phyloP scores from a whole-genome alignment of 768 basidiomycete species.

The Calocera cornea region DNA sequence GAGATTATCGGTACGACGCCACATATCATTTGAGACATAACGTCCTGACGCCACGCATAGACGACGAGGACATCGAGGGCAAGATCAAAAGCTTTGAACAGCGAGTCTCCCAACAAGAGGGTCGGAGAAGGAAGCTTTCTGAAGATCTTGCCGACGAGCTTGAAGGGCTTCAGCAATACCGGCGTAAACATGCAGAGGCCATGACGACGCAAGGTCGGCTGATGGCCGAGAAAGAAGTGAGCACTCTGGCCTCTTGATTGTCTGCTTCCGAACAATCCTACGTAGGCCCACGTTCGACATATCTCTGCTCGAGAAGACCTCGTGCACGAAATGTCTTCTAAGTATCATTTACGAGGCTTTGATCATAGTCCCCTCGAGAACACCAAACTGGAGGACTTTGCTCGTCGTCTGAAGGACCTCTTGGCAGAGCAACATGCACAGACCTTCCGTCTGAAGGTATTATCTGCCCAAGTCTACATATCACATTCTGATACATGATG shows the following conservation, averaged over 20 bases:
- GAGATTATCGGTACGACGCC: conserved; percentile 45
- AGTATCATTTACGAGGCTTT: conserved; percentile 61
- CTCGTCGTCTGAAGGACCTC: conserved; percentile 47
- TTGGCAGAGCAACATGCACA: conserved; percentile 50
- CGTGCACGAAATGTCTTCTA: conserved; percentile 54
- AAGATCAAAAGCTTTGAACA: conserved; percentile 25
- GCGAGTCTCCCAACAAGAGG: conserved; percentile 26
- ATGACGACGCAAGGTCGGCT: conserved; percentile 40
- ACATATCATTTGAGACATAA: neutral
- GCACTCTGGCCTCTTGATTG: neutral
- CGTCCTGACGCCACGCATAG: conserved; percentile 27
- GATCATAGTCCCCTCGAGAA: conserved; percentile 54
- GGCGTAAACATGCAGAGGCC: conserved; percentile 19
- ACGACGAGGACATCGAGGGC: conserved; percentile 47
- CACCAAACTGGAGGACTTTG: conserved; percentile 60
- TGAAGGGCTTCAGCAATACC: conserved; percentile 14
- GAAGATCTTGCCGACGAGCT: conserved; percentile 14
- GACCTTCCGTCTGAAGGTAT: conserved; percentile 42
- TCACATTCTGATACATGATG: neutral
- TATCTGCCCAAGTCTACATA: neutral
- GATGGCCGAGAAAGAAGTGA: conserved; percentile 58
- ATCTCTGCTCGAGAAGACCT: conserved; percentile 56
- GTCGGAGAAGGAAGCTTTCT: conserved; percentile 12
- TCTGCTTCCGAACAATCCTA: neutral
- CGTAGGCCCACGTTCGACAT: conserved; percentile 59